phyloP scores from a whole-genome alignment of 345 rosid species.

The Gynandropsis gynandra region DNA sequence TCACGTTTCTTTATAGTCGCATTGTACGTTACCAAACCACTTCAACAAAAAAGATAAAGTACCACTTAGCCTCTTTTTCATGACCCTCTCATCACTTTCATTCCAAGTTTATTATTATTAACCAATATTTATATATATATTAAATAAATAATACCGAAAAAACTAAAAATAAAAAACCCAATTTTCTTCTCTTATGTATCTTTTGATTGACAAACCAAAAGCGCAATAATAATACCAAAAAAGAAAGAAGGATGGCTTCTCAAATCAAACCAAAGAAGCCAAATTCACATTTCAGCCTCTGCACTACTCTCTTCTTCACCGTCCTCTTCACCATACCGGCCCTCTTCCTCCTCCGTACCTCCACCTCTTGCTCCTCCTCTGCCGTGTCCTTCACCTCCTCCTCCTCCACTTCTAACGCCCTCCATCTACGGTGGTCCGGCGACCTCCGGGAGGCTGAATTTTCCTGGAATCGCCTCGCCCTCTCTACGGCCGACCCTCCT shows the following conservation, averaged over 20 bases:
- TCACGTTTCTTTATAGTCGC: slow-evolving; percentile 28
- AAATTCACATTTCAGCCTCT: slow-evolving; percentile 33
- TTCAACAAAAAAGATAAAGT: not conserved
- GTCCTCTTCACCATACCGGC: slow-evolving; percentile 75
- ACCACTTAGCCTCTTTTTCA: slow-evolving; percentile 10
- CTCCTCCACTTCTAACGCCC: slow-evolving; percentile 5
- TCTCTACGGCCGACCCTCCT: slow-evolving; percentile 28
- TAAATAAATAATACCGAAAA: not conserved
- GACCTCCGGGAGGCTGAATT: slow-evolving; percentile 53
- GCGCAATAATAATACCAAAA: not conserved
- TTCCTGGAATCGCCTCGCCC: slow-evolving; percentile 70
- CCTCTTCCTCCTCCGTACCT: slow-evolving; percentile 64
- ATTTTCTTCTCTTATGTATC: slow-evolving; percentile 17
- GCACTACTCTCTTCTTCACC: slow-evolving; percentile 65
- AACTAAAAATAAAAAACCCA: slow-evolving; percentile 5
- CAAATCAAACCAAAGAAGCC: slow-evolving; percentile 51
- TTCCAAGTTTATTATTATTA: slow-evolving; percentile 22
- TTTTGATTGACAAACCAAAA: slow-evolving; percentile 11
- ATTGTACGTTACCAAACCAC: slow-evolving; percentile 31
- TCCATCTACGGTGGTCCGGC: slow-evolving; percentile 52
- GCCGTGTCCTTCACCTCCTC: slow-evolving; percentile 8
- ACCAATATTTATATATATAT: no score
- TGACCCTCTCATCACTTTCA: slow-evolving; percentile 26
- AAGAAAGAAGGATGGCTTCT: slow-evolving; percentile 38
- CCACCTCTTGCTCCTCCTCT: slow-evolving; percentile 37